Evolutionary conservation across 345 rosid genomes (phyloP), one percentile per base, ranked within the genome.

Genomic region (Anacardium occidentale): DNA sequence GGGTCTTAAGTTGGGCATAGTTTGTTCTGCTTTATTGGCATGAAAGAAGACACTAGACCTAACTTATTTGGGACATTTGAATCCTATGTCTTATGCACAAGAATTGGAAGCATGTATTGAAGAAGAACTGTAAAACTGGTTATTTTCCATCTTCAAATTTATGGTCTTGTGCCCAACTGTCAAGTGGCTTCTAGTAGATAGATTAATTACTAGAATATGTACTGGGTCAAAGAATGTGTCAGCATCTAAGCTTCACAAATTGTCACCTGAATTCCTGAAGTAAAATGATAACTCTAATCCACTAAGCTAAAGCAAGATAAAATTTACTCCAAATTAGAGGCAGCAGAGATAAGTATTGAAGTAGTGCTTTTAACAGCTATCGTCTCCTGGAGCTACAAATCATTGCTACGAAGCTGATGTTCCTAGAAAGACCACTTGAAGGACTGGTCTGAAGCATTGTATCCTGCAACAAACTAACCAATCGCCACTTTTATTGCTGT

Each of bases 401-500:
- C 51, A 66, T 12, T 34, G 37, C 29, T 66, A 66, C 48, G 14
- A 50, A 56, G 62, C 60, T 56, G 26, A 9, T 18, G 53, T 14
- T 55, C 11, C 22, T 45, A 3, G 18, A 3, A 15, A 75, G 54
- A 34, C 13, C 13, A 42, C 53, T 13, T 4, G n/a, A 3, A 13
- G 53, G 21, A 53, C 29, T 51, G 37, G 32, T 29, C 32, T 29
- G 25, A 62, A 20, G 51, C 34, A 62, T 58, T 54, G 45, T 26
- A 42, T 42, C 22, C 64, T 57, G 54, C n/a, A 62, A 37, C 32
- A 29, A 53, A 71, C 72, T 70, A 53, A 86, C 87, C 85, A n/a
- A n/a, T n/a, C n/a, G n/a, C n/a, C n/a, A n/a, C n/a, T n/a, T n/a
- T n/a, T n/a, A n/a, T n/a, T n/a, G n/a, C n/a, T 29, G 32, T 22